A percentile compares a stretch with the other conserved stretches of the same genome.
Conservation (phyloP, 805 yeast species). For the Lachancea mirantina region DNA sequence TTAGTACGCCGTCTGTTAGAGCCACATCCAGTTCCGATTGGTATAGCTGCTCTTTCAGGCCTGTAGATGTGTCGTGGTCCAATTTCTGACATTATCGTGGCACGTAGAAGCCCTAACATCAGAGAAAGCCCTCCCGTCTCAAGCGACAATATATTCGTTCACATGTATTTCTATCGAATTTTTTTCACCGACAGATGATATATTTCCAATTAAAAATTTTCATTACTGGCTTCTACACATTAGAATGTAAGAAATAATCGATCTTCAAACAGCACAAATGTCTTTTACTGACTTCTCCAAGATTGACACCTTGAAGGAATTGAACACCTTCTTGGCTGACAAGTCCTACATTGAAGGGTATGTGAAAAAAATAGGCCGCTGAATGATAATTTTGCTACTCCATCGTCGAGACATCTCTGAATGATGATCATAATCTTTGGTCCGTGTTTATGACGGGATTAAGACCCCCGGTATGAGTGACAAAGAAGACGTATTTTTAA, state of each 20-base stretch:
- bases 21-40: no score
- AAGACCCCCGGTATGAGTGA: slow-evolving; percentile 96
- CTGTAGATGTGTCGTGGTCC: no score
- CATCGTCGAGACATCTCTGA: slow-evolving; percentile 8
- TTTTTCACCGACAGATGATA: no score
- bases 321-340: slow-evolving; percentile 82
- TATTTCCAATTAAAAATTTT: no score
- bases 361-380: slow-evolving; percentile 33
- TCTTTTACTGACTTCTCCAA: slow-evolving; percentile 77
- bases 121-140: no score
- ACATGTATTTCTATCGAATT: no score
- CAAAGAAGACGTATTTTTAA: slow-evolving; percentile 35
- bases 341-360: slow-evolving; percentile 96
- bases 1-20: no score
- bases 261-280: slow-evolving; percentile 36
- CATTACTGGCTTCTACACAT: no score
- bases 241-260: slow-evolving; percentile 7
- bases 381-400: not conserved
- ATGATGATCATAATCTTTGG: slow-evolving; percentile 73
- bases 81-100: no score
- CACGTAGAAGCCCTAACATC: no score
- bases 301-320: slow-evolving; percentile 62
- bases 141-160: no score
- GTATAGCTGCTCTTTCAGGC: no score
- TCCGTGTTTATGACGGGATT: slow-evolving; percentile 97